Conservation (phyloP, 1,139 yeast species). For the Arxiozyma telluris region DNA sequence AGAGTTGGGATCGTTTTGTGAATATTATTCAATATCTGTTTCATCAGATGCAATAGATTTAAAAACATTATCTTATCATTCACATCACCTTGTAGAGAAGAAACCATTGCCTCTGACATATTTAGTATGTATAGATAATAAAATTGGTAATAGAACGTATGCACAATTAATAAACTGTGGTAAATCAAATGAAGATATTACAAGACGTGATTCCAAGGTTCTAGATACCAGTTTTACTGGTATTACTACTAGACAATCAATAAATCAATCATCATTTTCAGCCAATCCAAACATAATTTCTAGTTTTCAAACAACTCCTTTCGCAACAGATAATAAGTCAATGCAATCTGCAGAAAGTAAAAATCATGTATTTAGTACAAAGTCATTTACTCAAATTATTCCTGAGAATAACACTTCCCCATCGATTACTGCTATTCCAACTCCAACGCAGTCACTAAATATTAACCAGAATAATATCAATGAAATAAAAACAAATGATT, state of each 20-base stretch:
- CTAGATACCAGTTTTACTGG: not conserved
- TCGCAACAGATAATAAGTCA: not conserved
- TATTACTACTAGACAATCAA: not conserved
- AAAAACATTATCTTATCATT: conserved; percentile 42
- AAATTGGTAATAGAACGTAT: conserved; percentile 30
- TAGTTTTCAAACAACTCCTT: not conserved
- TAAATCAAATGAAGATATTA: conserved; percentile 21
- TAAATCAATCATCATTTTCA: not conserved
- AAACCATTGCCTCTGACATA: conserved; percentile 45
- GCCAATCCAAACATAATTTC: not conserved
- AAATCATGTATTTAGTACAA: not conserved
- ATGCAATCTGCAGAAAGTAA: not conserved
- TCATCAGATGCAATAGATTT: conserved; percentile 44
- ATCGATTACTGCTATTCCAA: not conserved
- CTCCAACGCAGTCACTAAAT: not conserved
- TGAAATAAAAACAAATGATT: not conserved
- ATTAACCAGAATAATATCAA: not conserved
- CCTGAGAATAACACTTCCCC: not conserved
- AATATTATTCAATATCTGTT: conserved; percentile 54
- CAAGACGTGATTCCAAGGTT: not conserved
- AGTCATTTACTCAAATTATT: not conserved
- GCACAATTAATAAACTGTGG: conserved; percentile 33
- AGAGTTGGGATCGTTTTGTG: conserved; percentile 49
- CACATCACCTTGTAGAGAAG: conserved; percentile 39
- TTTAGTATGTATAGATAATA: conserved; percentile 44